Percentiles rank a stretch among this genome's conserved stretches.
phyloP scores from a whole-genome alignment of 306 rosid species.

The Lagenaria siceraria region DNA sequence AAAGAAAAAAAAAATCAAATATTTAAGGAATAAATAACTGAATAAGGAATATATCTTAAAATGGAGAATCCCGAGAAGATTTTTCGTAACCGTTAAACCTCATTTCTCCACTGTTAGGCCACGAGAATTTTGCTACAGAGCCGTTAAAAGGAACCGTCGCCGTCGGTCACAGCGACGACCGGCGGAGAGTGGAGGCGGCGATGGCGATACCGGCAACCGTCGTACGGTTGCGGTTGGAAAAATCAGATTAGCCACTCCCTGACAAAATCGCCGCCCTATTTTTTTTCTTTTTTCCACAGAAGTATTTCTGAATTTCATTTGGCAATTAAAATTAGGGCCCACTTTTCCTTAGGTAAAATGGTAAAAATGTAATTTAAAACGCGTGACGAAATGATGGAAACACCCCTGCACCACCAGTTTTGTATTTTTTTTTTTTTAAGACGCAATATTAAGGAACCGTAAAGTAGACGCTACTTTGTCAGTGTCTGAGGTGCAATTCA shows the following conservation, averaged over 20 bases:
- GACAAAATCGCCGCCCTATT: not conserved
- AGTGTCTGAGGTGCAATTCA: not conserved
- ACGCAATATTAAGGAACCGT: not conserved
- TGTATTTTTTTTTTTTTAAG: not conserved
- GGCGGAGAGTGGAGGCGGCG: not conserved
- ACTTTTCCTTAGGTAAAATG: no score
- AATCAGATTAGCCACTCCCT: not conserved
- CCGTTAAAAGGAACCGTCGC: not conserved
- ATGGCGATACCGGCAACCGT: not conserved
- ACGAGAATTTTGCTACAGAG: not conserved
- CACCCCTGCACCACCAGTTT: not conserved
- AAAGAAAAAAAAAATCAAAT: no score
- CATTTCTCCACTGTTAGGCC: not conserved
- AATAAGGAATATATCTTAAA: not conserved
- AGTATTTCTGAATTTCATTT: not conserved
- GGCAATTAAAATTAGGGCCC: not conserved
- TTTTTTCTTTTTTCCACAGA: not conserved
- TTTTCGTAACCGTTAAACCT: not conserved
- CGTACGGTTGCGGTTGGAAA: not conserved
- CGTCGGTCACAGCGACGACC: not conserved
- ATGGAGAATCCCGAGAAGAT: not conserved
- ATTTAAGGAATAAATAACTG: no score
- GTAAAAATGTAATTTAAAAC: no score
- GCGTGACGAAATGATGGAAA: not conserved
- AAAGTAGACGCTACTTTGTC: not conserved